Evolutionary conservation across 2,329 filamentous ascomycete genomes (phyloP), one percentile per base, ranked within the genome.

Genomic region (Aspergillus sp.): DNA sequence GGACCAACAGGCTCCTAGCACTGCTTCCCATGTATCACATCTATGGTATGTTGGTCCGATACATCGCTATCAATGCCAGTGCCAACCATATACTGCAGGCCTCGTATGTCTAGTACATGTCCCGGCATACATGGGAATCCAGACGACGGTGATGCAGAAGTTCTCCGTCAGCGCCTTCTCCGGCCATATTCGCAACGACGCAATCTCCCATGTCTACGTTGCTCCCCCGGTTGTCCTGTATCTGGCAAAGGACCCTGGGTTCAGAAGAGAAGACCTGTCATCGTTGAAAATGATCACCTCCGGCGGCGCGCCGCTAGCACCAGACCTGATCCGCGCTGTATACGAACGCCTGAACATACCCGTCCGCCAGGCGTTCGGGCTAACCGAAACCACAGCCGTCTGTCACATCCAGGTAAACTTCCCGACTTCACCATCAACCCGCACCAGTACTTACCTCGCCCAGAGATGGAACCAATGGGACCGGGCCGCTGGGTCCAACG

Each of bases 201-300:
- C 15, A 6, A 41, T 45, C 15, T 34, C 44, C 1, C 34, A 34
- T 8, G 37, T 26, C 7, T 49, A 42, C 15, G 36, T 40, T 20
- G 44, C 40, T 5, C 46, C 42, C 4, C 46, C 43, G 3, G 33
- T 49, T 10, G 35, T 43, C 3, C 31, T 47, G 1, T 33, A 45
- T 8, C 36, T 47, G 1, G 42, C 41, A 11, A 43, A 41, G 10
- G 36, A 37, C n/a, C 36, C 24, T 4, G 24, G 33, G 1, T 39
- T 44, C 15, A 29, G 35, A 1, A 32, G 28, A 6, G 38, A 37
- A n/a, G 30, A 41, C 14, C 26, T 49, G 8, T 25, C 24, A 2
- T 43, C 42, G 1, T 22, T 49, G n/a, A 38, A 40, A 8, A 45
- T 47, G 40, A 26, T 44, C n/a, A 47, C 38, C 7, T 47, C 46